Conservation (phyloP, 2,329 filamentous ascomycete species). For the Colletotrichum limetticola region DNA sequence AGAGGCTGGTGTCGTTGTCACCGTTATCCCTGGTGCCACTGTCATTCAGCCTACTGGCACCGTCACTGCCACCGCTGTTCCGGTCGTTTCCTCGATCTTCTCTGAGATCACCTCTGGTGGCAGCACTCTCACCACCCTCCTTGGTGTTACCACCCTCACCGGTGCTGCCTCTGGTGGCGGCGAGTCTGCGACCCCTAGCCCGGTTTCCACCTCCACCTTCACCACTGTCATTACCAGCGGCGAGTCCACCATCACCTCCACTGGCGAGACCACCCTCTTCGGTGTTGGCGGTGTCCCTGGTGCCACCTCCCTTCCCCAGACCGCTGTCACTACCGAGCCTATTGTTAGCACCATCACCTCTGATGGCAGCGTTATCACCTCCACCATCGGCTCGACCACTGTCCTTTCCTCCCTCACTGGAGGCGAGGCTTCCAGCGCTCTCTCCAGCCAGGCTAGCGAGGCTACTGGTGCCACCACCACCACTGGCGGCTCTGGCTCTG, state of each 20-base stretch:
- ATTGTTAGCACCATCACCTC: slow-evolving; percentile 32
- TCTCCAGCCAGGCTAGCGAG: slow-evolving; percentile 37
- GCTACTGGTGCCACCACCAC: slow-evolving; percentile 29
- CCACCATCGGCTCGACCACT: slow-evolving; percentile 39
- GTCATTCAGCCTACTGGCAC: slow-evolving; percentile 22
- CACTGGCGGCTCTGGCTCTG: slow-evolving; percentile 13
- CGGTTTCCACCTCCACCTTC: slow-evolving; percentile 47
- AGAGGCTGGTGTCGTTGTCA: slow-evolving; percentile 25
- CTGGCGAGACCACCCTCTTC: slow-evolving; percentile 42
- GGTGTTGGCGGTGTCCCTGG: slow-evolving; percentile 24
- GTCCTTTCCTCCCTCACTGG: slow-evolving; percentile 39
- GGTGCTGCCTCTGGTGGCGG: slow-evolving; percentile 1
- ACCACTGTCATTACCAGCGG: slow-evolving; percentile 38
- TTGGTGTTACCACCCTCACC: slow-evolving; percentile 37
- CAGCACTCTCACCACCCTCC: slow-evolving; percentile 49
- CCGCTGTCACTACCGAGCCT: slow-evolving; percentile 28
- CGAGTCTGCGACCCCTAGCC: slow-evolving; percentile 35
- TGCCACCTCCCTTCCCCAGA: slow-evolving; percentile 13
- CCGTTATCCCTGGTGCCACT: slow-evolving; percentile 41
- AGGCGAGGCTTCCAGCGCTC: slow-evolving; percentile 36
- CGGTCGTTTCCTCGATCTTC: slow-evolving; percentile 29
- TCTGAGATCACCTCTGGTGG: slow-evolving; percentile 44
- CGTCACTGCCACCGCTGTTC: slow-evolving; percentile 18
- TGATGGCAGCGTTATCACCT: slow-evolving; percentile 19
- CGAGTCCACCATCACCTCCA: slow-evolving; percentile 40